Conservation (phyloP, 305 asterid species). For the Coffea humblotiana region DNA sequence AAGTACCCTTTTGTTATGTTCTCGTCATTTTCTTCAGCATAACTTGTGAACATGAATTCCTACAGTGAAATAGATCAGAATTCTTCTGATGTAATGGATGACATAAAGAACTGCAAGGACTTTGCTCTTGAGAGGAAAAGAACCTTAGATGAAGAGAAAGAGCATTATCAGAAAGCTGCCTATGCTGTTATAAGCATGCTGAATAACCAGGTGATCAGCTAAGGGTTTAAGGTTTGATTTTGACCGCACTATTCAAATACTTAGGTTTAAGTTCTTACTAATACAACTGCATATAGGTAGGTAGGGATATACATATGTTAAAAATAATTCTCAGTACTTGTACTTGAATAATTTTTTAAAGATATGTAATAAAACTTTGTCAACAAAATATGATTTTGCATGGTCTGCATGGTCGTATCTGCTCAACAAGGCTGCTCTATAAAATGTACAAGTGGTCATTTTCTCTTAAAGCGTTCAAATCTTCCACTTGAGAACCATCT, state of each 20-base stretch:
- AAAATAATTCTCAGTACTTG: neutral
- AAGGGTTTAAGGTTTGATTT: slow-evolving; percentile 37
- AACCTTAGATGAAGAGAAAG: slow-evolving; percentile 65
- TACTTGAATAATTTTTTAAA: neutral
- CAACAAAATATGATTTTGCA: neutral
- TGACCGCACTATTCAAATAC: neutral
- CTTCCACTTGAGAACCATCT: slow-evolving; percentile 75
- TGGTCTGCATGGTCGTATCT: neutral
- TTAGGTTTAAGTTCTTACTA: neutral
- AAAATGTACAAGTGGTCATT: slow-evolving; percentile 77
- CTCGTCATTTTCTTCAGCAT: neutral
- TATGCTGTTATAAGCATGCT: slow-evolving; percentile 76
- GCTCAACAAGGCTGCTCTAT: slow-evolving; percentile 19
- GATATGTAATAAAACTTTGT: neutral
- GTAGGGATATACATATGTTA: neutral
- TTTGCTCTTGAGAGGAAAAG: slow-evolving; percentile 67
- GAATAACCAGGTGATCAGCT: slow-evolving; percentile 40
- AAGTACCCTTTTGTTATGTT: neutral
- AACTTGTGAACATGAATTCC: slow-evolving; percentile 23
- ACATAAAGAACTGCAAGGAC: slow-evolving; percentile 67
- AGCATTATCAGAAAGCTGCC: slow-evolving; percentile 74
- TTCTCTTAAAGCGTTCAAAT: slow-evolving; percentile 66
- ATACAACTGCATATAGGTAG: neutral
- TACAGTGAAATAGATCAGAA: slow-evolving; percentile 75
- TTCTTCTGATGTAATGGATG: slow-evolving; percentile 67